Percentiles rank a stretch among this genome's conserved stretches.
Evolutionary conservation across 306 rosid species (phyloP).

Genomic region (Sesbania bispinosa): DNA sequence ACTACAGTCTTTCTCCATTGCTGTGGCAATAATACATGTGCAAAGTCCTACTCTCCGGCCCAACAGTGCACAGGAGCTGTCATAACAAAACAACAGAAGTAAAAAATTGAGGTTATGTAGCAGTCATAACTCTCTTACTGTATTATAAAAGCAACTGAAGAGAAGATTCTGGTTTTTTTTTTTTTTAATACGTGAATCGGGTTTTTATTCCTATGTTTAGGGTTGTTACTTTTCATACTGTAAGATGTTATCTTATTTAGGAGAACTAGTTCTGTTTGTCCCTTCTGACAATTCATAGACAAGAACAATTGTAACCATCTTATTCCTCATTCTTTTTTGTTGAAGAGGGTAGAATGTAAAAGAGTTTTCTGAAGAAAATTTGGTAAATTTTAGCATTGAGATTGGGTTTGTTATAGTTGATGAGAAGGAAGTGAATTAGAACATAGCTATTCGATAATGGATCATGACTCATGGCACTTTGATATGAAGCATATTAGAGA

Average conservation of each 20-base stretch:
- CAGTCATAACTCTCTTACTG: slow-evolving; percentile 37
- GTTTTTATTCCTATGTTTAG: slow-evolving; percentile 22
- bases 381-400: slow-evolving; percentile 26
- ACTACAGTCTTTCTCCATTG: slow-evolving; percentile 85
- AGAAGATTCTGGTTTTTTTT: slow-evolving; percentile 42
- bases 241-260: slow-evolving; percentile 41
- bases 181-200: slow-evolving; percentile 32
- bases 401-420: slow-evolving; percentile 23
- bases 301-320: slow-evolving; percentile 38
- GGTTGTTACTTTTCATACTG: slow-evolving; percentile 31
- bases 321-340: slow-evolving; percentile 31
- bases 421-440: too few species aligned
- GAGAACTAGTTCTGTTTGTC: slow-evolving; percentile 32
- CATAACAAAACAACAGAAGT: too few species aligned
- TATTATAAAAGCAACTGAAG: slow-evolving; percentile 42
- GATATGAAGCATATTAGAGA: slow-evolving; percentile 9
- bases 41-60: slow-evolving; percentile 71
- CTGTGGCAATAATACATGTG: slow-evolving; percentile 75
- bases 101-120: slow-evolving; percentile 35
- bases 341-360: slow-evolving; percentile 45
- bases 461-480: background rate
- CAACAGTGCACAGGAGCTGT: slow-evolving; percentile 38
- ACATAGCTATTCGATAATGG: slow-evolving; percentile 6
- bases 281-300: slow-evolving; percentile 32
- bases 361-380: slow-evolving; percentile 36